Base-by-base conservation (phyloP, 208 protist species). In the Angomonas deanei region DNA sequence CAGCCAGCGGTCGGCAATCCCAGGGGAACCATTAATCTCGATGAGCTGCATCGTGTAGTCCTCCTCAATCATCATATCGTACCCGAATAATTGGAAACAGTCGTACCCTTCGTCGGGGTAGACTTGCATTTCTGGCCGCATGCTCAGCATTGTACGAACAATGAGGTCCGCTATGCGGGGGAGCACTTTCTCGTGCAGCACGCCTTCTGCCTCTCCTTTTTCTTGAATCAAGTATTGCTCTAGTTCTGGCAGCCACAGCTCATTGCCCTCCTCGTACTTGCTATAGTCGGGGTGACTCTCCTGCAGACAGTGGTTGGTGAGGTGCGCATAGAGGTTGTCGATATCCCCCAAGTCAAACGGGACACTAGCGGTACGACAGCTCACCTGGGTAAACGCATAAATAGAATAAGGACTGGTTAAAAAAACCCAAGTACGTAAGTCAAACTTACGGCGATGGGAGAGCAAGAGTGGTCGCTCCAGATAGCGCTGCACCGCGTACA, bases 281-380 rank as follows among this genome's bases (percentile, higher is more conserved):
- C 88, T 84, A 66, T 86, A 97, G 34, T 79, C 46, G 10, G 46
- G 72, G 0, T 72, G 59, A 21, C 48, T 48, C n/a, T 76, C 70
- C 55, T 94, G 88, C 23, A 97, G 68, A 60, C 89, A 96, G 71
- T 97, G 92, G 62, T 97, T 97, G 8, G 92, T 97, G 17, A 97
- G 64, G 72, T 97, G 92, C 0, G 72, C 68, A 11, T 74, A 39
- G 10, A 50, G 47, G 61, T 94, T 76, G 33, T 53, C 36, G 32
- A 83, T 70, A 49, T 89, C 64, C 10, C 66, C 60, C 46, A 72
- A 11, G 52, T 88, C 66, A 63, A 86, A 96, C 47, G 72, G 49
- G 42, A 53, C 72, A 42, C 83, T 88, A 15, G 84, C 76, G 5
- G 84, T 93, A 23, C 92, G 88, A 64, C 89, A 93, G 67, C 85